Base-by-base conservation (phyloP, 768 basidiomycete genomes). In the Boletales sp. region DNA sequence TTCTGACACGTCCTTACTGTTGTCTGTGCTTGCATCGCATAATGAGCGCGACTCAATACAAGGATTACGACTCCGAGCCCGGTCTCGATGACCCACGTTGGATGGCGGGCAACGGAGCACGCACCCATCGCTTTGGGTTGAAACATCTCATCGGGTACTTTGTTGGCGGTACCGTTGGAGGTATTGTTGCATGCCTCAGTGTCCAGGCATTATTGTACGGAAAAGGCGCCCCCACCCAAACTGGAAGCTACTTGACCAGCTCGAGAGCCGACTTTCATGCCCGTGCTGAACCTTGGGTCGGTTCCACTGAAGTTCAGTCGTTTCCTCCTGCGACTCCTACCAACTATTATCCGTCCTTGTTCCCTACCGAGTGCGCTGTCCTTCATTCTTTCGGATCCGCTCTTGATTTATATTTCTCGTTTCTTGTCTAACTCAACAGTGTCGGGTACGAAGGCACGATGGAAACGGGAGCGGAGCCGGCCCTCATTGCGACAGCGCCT, bases 401-500 rank as follows among this genome's bases (percentile, higher is more conserved):
- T 2, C 12, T 17, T 30, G 14, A 2, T 21, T 15, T 47, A 38
- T 50, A 19, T 54, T 28, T 9, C 13, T 5, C 3, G 15, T 5
- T 35, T 21, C 21, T 21, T 21, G 21, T 21, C 21, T 21, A 21
- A 21, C 21, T 2, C 4, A 4, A 21, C 42, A 68, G 68, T 57
- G 83, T 93, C 4, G 90, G 90, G 34, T 83, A 90, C 62, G 73
- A 84, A 4, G 90, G 90, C 14, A 75, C 72, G 21, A 92, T 89
- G 1, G 86, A 87, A 0, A 93, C 88, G 0, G 88, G 88, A 14
- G 88, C 84, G 8, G 88, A 90, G 59, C 74, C 88, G 2, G 87
- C 76, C 3, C 70, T 89, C 33, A 78, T 91, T 25, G 77, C 76
- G 5, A 90, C 88, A 5, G 88, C 85, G 0, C 88, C 88, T 13